phyloP scores from a whole-genome alignment of 1,284 basidiomycete genomes.

The Leccinum ponderosum region DNA sequence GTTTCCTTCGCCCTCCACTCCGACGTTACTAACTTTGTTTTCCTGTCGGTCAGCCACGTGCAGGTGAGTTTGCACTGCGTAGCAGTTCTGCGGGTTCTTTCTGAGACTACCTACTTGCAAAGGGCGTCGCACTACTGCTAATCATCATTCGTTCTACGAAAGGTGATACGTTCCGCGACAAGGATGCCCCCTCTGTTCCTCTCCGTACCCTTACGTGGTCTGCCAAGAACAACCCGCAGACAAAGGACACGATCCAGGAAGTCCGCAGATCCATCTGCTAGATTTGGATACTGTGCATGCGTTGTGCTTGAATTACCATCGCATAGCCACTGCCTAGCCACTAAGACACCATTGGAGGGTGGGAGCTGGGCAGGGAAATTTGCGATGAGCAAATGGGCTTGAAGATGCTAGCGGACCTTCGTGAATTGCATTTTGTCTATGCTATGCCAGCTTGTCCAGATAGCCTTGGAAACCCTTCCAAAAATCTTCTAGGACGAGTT shows the following conservation, averaged over 20 bases:
- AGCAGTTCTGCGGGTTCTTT: neutral
- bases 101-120: neutral
- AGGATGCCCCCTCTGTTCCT: neutral
- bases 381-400: neutral
- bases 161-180: slow-evolving; percentile 8
- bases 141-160: slow-evolving; percentile 33
- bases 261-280: too few species aligned
- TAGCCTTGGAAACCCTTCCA: slow-evolving; percentile 85
- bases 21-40: slow-evolving; percentile 21
- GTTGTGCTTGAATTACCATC: neutral
- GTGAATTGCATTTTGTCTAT: neutral
- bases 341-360: neutral
- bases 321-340: neutral
- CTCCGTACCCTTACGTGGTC: slow-evolving; percentile 3
- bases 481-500: slow-evolving; percentile 83
- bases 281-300: neutral
- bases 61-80: slow-evolving; percentile 18
- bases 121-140: slow-evolving; percentile 32
- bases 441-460: slow-evolving; percentile 77
- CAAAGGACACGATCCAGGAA: neutral
- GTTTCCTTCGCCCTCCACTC: slow-evolving; percentile 24
- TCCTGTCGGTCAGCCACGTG: slow-evolving; percentile 23
- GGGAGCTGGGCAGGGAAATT: neutral
- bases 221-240: slow-evolving; percentile 1
- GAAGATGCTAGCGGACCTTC: neutral